Evolutionary conservation across 2,329 filamentous ascomycete genomes (phyloP).

Genomic region (Coleophoma crateriformis): DNA sequence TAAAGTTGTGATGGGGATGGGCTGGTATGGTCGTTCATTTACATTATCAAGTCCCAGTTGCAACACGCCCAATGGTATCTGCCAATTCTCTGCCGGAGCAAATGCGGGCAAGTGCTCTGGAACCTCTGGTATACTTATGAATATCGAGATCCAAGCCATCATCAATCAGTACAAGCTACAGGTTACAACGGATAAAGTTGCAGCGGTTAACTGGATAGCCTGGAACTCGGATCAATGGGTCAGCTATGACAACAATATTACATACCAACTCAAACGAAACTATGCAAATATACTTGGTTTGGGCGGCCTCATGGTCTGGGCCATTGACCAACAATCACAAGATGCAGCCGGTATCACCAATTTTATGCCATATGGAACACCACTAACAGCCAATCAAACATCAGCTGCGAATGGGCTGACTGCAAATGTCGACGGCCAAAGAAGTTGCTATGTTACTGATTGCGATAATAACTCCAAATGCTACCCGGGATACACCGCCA

Average conservation of each 20-base stretch:
- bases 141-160: slow-evolving; percentile 30
- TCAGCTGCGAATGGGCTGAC: background rate
- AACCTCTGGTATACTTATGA: slow-evolving; percentile 25
- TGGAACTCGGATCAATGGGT: slow-evolving; percentile 25
- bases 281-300: slow-evolving; percentile 19
- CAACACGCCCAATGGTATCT: slow-evolving; percentile 17
- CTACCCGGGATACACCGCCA: slow-evolving; percentile 19
- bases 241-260: slow-evolving; percentile 24
- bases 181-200: slow-evolving; percentile 17
- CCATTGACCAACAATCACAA: slow-evolving; percentile 5
- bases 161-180: slow-evolving; percentile 12
- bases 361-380: slow-evolving; percentile 1
- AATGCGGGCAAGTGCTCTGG: slow-evolving; percentile 21
- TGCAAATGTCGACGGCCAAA: slow-evolving; percentile 1
- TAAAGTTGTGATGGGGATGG: slow-evolving; percentile 38
- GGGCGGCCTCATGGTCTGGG: slow-evolving; percentile 24
- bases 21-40: slow-evolving; percentile 38
- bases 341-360: background rate
- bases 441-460: slow-evolving; percentile 19
- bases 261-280: slow-evolving; percentile 21
- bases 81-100: slow-evolving; percentile 13
- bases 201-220: slow-evolving; percentile 12
- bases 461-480: slow-evolving; percentile 18
- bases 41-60: slow-evolving; percentile 19
- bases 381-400: slow-evolving; percentile 12